phyloP scores from a whole-genome alignment of 306 rosid species.

The Lagenaria siceraria region DNA sequence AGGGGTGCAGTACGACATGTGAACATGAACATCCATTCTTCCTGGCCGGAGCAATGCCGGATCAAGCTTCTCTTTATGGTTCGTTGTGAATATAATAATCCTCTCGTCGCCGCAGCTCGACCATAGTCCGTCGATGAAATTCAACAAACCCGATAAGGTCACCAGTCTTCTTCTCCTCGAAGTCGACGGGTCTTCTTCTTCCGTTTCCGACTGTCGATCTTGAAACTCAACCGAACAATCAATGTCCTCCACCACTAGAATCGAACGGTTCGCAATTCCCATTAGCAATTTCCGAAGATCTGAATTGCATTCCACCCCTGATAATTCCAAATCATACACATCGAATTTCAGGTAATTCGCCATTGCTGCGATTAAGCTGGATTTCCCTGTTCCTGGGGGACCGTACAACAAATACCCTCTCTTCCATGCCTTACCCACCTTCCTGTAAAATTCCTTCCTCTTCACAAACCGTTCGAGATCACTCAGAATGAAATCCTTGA shows the following conservation, averaged over 20 bases:
- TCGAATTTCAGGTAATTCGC: constrained; percentile 61
- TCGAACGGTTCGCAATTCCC: constrained; percentile 45
- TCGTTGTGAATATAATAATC: constrained; percentile 38
- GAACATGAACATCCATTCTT: constrained; percentile 42
- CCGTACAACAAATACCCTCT: constrained; percentile 71
- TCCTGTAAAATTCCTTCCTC: constrained; percentile 51
- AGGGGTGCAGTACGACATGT: constrained; percentile 40
- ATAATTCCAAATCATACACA: constrained; percentile 60
- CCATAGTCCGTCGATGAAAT: constrained; percentile 37
- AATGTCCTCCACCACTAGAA: constrained; percentile 73
- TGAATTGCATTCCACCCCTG: constrained; percentile 19
- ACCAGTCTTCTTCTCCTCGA: constrained; percentile 7
- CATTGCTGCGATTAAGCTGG: constrained; percentile 74
- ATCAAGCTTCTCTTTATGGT: constrained; percentile 36
- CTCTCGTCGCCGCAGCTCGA: constrained; percentile 44
- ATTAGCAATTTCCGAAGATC: constrained; percentile 43
- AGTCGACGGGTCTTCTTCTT: neutral
- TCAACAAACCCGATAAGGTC: constrained; percentile 34
- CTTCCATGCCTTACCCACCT: constrained; percentile 78
- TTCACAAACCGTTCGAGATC: constrained; percentile 39
- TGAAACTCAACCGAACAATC: constrained; percentile 49
- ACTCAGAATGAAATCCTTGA: constrained; percentile 25
- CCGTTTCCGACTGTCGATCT: constrained; percentile 17
- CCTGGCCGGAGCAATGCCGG: constrained; percentile 32
- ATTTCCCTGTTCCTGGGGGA: constrained; percentile 86